Conservation (phyloP, 306 rosid genomes). For the Amphicarpaea edgeworthii region DNA sequence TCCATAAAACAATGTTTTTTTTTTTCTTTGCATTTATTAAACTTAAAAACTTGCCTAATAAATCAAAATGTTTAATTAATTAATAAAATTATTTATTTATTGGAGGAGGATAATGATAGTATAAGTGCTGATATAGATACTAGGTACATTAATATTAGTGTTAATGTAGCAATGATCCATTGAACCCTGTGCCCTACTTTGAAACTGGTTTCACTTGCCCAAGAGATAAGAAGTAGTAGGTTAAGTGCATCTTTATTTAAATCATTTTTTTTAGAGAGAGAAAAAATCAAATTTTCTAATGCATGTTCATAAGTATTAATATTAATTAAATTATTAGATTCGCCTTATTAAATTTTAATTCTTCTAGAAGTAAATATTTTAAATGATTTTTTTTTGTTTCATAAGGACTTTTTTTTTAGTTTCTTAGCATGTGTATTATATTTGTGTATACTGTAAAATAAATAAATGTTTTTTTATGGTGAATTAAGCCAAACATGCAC, state of each 20-base stretch:
- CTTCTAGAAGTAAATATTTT: not conserved
- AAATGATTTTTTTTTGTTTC: not conserved
- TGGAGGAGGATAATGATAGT: not conserved
- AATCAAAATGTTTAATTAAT: not conserved
- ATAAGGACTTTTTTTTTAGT: not conserved
- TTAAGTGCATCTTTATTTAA: constrained; percentile 9
- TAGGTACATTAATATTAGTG: too few species aligned
- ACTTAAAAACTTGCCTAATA: not conserved
- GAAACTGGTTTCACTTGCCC: not conserved
- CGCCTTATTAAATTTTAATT: not conserved
- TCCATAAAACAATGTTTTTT: constrained; percentile 47
- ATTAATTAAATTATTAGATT: not conserved
- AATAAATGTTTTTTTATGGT: not conserved
- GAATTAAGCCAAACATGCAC: not conserved
- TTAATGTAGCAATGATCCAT: not conserved
- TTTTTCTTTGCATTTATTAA: constrained; percentile 20
- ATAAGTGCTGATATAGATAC: too few species aligned
- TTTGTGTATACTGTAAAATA: not conserved
- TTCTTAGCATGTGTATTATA: not conserved
- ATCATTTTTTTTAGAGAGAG: too few species aligned
- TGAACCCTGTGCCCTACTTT: not conserved
- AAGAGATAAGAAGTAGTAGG: not conserved
- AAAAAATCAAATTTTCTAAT: too few species aligned
- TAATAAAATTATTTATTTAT: not conserved
- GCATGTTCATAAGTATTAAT: not conserved